A percentile compares a stretch with the other conserved stretches of the same genome.
Evolutionary conservation across 306 rosid species (phyloP).

Genomic region (Dryas octopetala): DNA sequence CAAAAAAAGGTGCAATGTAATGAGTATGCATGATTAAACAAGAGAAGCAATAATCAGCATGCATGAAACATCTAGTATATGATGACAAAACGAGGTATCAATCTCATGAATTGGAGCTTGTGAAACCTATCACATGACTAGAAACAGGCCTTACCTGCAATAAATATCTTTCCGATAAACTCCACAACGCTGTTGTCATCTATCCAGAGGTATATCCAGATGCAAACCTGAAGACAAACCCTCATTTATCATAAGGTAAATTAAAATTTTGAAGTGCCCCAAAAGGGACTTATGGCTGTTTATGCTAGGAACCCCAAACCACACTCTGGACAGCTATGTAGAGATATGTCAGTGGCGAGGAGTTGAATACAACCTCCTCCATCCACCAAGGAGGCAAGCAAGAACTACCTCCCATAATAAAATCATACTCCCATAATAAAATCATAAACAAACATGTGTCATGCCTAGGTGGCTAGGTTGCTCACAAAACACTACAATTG

Average conservation of each 20-base stretch:
- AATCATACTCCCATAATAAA: background rate
- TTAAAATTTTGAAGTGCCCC: background rate
- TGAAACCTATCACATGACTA: constrained; percentile 16
- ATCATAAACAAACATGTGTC: background rate
- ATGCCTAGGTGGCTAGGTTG: background rate
- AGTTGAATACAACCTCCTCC: background rate
- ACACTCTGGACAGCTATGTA: background rate
- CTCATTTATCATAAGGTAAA: constrained; percentile 17
- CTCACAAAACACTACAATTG: background rate
- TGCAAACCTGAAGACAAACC: constrained; percentile 59
- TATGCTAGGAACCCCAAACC: background rate
- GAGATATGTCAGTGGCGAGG: constrained; percentile 19
- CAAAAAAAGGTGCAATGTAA: background rate
- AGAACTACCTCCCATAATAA: background rate
- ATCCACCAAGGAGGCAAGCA: background rate
- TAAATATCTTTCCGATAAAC: constrained; percentile 68
- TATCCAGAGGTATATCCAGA: constrained; percentile 88
- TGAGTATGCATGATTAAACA: constrained; percentile 14
- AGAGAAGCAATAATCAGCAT: constrained; percentile 1
- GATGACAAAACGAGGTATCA: constrained; percentile 19
- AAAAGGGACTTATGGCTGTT: background rate
- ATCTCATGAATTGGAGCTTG: constrained; percentile 9
- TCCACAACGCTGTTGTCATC: constrained; percentile 55
- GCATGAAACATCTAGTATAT: background rate
- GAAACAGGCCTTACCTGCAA: constrained; percentile 72